phyloP scores from a whole-genome alignment of 106 monocot species.

The Dendrobium officinale region DNA sequence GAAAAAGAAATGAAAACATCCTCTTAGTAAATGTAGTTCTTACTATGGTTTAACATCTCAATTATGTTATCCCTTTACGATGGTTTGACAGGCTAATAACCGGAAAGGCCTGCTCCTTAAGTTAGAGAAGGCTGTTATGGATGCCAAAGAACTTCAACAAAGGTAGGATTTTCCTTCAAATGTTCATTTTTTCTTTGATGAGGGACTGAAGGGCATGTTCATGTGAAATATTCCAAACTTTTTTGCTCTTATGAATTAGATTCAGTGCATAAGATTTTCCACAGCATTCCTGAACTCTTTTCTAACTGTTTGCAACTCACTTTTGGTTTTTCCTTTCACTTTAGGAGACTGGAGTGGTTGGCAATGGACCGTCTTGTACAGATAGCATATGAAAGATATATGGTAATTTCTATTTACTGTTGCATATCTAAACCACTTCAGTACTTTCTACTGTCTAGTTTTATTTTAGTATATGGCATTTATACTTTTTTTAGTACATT shows the following conservation, averaged over 20 bases:
- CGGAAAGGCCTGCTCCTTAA: constrained; percentile 27
- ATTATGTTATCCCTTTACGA: not conserved
- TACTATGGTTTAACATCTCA: not conserved
- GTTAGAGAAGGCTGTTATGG: constrained; percentile 28
- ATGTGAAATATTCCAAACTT: not conserved
- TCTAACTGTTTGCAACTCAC: not conserved
- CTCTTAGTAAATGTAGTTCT: not conserved
- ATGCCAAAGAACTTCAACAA: constrained; percentile 35
- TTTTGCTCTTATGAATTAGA: not conserved
- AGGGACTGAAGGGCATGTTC: not conserved
- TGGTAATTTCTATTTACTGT: constrained; percentile 29
- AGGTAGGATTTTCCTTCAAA: constrained; percentile 25
- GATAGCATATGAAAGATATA: constrained; percentile 46
- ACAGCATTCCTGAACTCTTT: not conserved
- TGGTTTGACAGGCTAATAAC: constrained; percentile 29
- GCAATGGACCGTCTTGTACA: constrained; percentile 50
- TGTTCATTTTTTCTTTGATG: not conserved
- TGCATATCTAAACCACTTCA: not conserved
- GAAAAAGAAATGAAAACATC: not conserved
- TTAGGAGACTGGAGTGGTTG: constrained; percentile 37
- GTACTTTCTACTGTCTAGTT: too few species aligned
- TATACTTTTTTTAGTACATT: too few species aligned
- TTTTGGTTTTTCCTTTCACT: not conserved
- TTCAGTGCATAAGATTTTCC: not conserved
- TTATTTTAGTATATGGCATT: too few species aligned